A percentile compares a stretch with the other conserved stretches of the same genome.
Conservation (phyloP, 768 basidiomycete species). For the Suillus tomentosus region DNA sequence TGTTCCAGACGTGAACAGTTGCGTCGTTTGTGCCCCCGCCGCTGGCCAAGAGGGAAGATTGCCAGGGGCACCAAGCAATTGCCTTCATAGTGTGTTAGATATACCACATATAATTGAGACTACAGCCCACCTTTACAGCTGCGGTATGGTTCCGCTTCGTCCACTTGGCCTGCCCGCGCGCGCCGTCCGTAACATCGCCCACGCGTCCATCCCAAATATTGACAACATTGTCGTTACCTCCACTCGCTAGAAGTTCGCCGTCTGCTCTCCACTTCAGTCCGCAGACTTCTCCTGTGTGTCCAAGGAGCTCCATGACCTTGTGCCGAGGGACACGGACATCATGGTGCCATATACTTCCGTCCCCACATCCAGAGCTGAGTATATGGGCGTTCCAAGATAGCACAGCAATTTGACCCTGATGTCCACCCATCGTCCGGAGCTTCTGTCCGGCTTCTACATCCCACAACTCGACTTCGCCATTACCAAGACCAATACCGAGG, state of each 20-base stretch:
- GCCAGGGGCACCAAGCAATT: constrained; percentile 98
- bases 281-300: constrained; percentile 92
- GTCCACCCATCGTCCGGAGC: constrained; percentile 89
- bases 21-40: constrained; percentile 96
- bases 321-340: constrained; percentile 89
- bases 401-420: constrained; percentile 79
- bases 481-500: constrained; percentile 78
- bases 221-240: constrained; percentile 97
- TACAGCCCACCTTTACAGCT: constrained; percentile 66
- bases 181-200: constrained; percentile 47
- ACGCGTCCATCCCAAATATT: constrained; percentile 95
- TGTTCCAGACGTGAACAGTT: constrained; percentile 88
- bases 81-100: constrained; percentile 52
- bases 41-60: constrained; percentile 83
- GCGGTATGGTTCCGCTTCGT: constrained; percentile 91
- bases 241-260: constrained; percentile 89
- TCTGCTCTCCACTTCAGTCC: constrained; percentile 88
- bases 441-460: constrained; percentile 79
- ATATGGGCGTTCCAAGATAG: constrained; percentile 89
- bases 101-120: not conserved
- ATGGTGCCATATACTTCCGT: constrained; percentile 96
- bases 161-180: constrained; percentile 76
- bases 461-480: constrained; percentile 93
- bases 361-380: constrained; percentile 84
- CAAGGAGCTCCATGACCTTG: constrained; percentile 86